Evolutionary conservation across 768 basidiomycete species (phyloP).

Genomic region (Termitomyces sp.): DNA sequence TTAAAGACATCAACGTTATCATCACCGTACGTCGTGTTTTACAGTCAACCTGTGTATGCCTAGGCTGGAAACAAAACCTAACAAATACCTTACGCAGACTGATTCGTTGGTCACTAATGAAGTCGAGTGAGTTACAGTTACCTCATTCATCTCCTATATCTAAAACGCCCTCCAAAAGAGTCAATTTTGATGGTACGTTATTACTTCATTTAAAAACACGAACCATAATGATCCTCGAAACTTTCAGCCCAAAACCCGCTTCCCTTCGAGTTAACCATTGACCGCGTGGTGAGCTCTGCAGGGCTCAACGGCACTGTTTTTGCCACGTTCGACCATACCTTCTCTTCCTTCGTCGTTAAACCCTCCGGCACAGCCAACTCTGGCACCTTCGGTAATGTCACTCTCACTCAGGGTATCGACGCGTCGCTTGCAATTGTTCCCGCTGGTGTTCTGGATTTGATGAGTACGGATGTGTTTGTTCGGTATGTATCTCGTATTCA

Average conservation of each 20-base stretch:
- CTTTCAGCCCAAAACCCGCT: slow-evolving; percentile 41
- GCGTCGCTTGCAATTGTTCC: slow-evolving; percentile 56
- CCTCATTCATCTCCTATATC: not conserved
- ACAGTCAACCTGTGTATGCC: too few relatives aligned
- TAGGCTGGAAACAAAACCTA: not conserved
- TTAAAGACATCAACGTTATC: slow-evolving; percentile 36
- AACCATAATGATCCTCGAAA: not conserved
- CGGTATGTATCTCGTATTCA: slow-evolving; percentile 27
- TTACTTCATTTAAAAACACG: not conserved
- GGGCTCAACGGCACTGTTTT: slow-evolving; percentile 53
- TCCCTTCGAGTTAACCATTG: slow-evolving; percentile 44
- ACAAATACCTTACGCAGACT: slow-evolving; percentile 25
- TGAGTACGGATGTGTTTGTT: slow-evolving; percentile 34
- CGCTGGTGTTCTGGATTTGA: slow-evolving; percentile 50
- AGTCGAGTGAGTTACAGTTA: slow-evolving; percentile 29
- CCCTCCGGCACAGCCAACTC: slow-evolving; percentile 54
- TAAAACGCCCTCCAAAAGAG: slow-evolving; percentile 18
- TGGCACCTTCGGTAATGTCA: slow-evolving; percentile 54
- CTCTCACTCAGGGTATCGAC: slow-evolving; percentile 50
- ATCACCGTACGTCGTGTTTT: slow-evolving; percentile 31
- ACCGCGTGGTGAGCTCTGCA: slow-evolving; percentile 39
- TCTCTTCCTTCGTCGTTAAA: slow-evolving; percentile 47
- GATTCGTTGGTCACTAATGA: slow-evolving; percentile 35
- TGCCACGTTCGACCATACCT: slow-evolving; percentile 59
- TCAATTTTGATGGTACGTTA: slow-evolving; percentile 36